phyloP scores from a whole-genome alignment of 352 stramenopile species.

The Thraustotheca clavata region DNA sequence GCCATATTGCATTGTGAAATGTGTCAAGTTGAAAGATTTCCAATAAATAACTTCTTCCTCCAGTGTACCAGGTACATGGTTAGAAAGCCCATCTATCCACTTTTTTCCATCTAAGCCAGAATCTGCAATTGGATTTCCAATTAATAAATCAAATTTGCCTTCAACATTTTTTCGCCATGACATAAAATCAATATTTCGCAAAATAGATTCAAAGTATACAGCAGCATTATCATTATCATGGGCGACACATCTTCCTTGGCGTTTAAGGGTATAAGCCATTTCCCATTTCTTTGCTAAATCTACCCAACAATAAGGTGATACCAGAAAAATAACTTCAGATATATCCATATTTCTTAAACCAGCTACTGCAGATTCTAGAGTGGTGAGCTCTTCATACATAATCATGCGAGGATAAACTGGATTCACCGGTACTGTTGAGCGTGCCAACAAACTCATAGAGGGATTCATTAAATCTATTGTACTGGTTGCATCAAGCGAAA shows the following conservation, averaged over 20 bases:
- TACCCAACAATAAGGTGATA: constrained; percentile 5
- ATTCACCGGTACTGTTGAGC: background rate
- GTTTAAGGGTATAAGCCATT: background rate
- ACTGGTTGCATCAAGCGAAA: too few species aligned
- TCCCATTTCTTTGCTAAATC: constrained; percentile 5
- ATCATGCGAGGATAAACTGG: background rate
- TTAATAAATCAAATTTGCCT: background rate
- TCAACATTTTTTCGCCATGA: background rate
- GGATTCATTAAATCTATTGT: too few species aligned
- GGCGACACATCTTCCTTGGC: background rate
- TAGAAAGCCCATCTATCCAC: background rate
- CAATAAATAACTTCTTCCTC: background rate
- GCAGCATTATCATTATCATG: background rate
- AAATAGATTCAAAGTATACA: constrained; percentile 6
- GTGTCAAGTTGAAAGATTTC: background rate
- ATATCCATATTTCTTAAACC: background rate
- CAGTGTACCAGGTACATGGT: background rate
- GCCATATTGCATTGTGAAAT: constrained; percentile 8
- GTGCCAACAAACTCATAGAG: background rate
- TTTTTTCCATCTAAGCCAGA: background rate
- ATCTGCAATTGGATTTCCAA: background rate
- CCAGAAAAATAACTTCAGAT: background rate
- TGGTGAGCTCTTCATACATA: background rate
- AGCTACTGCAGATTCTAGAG: background rate
- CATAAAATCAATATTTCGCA: constrained; percentile 6